These are phyloP conservation scores for Creolimax fragrantissima DNA, from an alignment of 78 protist genomes.

Conservation along the genomic window DNA sequence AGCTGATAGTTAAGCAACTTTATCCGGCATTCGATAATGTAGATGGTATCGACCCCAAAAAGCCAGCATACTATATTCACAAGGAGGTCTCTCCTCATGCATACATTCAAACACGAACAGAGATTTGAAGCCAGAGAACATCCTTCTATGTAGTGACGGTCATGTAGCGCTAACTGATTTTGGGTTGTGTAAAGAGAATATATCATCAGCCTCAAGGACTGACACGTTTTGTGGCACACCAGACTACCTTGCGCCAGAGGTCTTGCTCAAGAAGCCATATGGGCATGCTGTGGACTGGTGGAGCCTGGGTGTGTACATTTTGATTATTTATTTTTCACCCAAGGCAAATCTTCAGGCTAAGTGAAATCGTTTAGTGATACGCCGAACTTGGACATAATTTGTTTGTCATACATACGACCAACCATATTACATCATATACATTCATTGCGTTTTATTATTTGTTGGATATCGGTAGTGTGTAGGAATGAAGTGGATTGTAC, in stretches of 20 bases:
- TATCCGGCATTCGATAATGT: neutral
- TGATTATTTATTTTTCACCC: too few species aligned
- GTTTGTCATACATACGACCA: too few species aligned
- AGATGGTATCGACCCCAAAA: neutral
- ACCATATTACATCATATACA: too few species aligned
- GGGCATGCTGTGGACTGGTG: conserved; percentile 72
- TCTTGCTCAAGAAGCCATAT: conserved; percentile 28
- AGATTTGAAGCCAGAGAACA: conserved; percentile 81
- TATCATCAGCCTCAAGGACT: conserved; percentile 30
- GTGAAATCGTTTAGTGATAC: too few species aligned
- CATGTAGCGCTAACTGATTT: conserved; percentile 86
- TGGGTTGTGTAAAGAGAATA: conserved; percentile 56
- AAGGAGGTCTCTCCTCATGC: neutral
- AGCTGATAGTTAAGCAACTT: neutral
- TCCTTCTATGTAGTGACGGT: conserved; percentile 78
- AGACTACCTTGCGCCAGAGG: conserved; percentile 81
- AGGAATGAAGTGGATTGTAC: too few species aligned
- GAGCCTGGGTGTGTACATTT: conserved; percentile 77
- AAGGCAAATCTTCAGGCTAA: too few species aligned
- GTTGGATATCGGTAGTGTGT: too few species aligned
- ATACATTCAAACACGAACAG: neutral
- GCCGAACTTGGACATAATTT: too few species aligned
- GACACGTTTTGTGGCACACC: conserved; percentile 97
- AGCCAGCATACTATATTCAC: too few species aligned
- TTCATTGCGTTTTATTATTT: too few species aligned